Evolutionary conservation across 352 stramenopile genomes (phyloP).

Genomic region (Phytophthora fragariaefolia): DNA sequence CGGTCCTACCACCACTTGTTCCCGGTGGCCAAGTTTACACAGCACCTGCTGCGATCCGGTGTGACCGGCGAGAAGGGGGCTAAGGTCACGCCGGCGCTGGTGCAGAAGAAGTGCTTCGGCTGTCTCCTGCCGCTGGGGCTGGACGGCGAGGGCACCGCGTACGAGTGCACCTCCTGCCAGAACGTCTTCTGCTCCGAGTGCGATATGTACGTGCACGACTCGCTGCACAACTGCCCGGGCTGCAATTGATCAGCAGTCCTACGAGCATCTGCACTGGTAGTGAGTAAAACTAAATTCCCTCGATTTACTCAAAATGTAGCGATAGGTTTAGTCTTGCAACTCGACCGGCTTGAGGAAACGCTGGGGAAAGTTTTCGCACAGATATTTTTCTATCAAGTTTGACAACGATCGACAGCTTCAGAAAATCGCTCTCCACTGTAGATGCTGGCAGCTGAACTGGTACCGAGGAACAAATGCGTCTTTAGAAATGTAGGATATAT

Average conservation of each 20-base stretch:
- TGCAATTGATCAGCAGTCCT: conserved; percentile 64
- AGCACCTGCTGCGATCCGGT: conserved; percentile 53
- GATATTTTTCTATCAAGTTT: too few relatives aligned
- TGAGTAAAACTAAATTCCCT: too few relatives aligned
- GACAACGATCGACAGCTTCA: too few relatives aligned
- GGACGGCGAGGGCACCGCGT: conserved; percentile 61
- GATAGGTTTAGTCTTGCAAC: too few relatives aligned
- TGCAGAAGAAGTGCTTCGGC: conserved; percentile 77
- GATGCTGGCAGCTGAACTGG: too few relatives aligned
- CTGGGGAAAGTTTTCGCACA: too few relatives aligned
- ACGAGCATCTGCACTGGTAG: too few relatives aligned
- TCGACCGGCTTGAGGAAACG: too few relatives aligned
- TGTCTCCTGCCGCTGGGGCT: conserved; percentile 67
- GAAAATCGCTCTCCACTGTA: too few relatives aligned
- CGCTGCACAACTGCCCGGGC: conserved; percentile 98
- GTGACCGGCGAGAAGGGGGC: conserved; percentile 27
- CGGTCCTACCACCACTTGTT: conserved; percentile 99
- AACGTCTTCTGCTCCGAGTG: conserved; percentile 97
- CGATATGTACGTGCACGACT: conserved; percentile 98
- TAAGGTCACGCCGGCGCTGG: conserved; percentile 24
- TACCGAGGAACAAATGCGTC: too few relatives aligned
- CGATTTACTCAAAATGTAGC: too few relatives aligned
- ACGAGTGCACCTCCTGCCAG: conserved; percentile 90
- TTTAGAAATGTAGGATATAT: too few relatives aligned
- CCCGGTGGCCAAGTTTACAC: conserved; percentile 94